These are phyloP conservation scores for Phytophthora boehmeriae DNA, from an alignment of 352 stramenopile genomes.

Conservation along the genomic window DNA sequence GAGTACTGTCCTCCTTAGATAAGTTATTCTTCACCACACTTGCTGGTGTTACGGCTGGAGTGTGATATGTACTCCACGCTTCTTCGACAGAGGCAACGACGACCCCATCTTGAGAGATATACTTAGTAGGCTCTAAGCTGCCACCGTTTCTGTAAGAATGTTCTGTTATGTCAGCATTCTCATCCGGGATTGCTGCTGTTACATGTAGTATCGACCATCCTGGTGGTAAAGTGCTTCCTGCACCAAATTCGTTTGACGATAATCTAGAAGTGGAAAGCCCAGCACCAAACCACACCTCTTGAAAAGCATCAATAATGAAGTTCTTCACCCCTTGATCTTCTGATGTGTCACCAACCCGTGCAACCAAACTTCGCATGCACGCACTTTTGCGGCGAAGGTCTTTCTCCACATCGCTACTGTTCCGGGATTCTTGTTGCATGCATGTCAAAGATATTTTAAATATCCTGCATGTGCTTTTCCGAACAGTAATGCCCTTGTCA, in stretches of 20 bases:
- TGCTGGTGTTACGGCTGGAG: constrained; percentile 55
- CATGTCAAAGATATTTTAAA: constrained; percentile 54
- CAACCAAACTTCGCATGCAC: constrained; percentile 79
- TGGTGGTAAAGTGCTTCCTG: constrained; percentile 49
- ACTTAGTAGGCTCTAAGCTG: constrained; percentile 24
- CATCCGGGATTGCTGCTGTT: constrained; percentile 22
- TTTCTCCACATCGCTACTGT: constrained; percentile 14
- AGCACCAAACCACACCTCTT: constrained; percentile 86
- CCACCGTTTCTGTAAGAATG: constrained; percentile 1
- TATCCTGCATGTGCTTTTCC: constrained; percentile 87
- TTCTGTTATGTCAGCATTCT: constrained; percentile 5
- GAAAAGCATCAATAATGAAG: constrained; percentile 86
- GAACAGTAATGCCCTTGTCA: constrained; percentile 87
- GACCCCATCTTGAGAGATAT: constrained; percentile 65
- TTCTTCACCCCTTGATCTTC: constrained; percentile 86
- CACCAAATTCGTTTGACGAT: constrained; percentile 46
- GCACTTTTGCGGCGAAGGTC: constrained; percentile 59
- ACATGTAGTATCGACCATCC: too few species aligned
- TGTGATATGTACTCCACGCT: constrained; percentile 66
- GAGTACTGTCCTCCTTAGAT: constrained; percentile 67
- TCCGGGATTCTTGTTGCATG: constrained; percentile 13
- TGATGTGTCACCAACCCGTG: constrained; percentile 69
- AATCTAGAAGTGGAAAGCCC: constrained; percentile 55
- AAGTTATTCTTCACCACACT: constrained; percentile 70
- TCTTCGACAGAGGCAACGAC: constrained; percentile 54